Conservation (phyloP, 495 filamentous ascomycete genomes). For the Tricharina praecox region DNA sequence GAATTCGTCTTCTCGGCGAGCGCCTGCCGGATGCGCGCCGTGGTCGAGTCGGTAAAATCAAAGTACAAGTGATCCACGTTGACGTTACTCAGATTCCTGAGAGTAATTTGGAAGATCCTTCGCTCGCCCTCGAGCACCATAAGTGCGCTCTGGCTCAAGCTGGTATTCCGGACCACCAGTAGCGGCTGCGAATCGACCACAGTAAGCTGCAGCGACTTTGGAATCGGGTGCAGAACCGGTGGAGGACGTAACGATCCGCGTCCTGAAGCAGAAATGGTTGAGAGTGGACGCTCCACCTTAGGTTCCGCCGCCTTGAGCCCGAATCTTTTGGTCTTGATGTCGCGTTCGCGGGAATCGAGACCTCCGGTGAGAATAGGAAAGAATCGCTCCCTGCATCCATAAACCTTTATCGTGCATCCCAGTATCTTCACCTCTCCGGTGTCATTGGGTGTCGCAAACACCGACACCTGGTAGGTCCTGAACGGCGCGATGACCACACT, state of each 20-base stretch:
- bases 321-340: conserved; percentile 56
- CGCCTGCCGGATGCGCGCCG: conserved; percentile 54
- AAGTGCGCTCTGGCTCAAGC: conserved; percentile 66
- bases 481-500: conserved; percentile 58
- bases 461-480: conserved; percentile 56
- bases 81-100: conserved; percentile 55
- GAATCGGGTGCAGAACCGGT: conserved; percentile 24
- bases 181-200: conserved; percentile 66
- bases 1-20: conserved; percentile 58
- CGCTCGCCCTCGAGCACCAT: conserved; percentile 85
- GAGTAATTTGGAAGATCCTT: conserved; percentile 56
- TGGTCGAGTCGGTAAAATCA: conserved; percentile 78
- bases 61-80: conserved; percentile 71
- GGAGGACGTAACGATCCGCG: conserved; percentile 10
- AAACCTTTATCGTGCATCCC: conserved; percentile 63
- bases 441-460: conserved; percentile 48
- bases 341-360: conserved; percentile 52
- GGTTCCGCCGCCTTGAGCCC: conserved; percentile 46
- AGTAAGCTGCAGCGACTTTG: conserved; percentile 40
- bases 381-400: conserved; percentile 58
- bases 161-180: conserved; percentile 54
- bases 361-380: conserved; percentile 65
- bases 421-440: conserved; percentile 54
- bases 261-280: conserved; percentile 27
- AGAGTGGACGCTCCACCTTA: conserved; percentile 37